A percentile compares a stretch with the other conserved stretches of the same genome.
phyloP scores from a whole-genome alignment of 139 green algal species.

The Tetradesmus obliquus region DNA sequence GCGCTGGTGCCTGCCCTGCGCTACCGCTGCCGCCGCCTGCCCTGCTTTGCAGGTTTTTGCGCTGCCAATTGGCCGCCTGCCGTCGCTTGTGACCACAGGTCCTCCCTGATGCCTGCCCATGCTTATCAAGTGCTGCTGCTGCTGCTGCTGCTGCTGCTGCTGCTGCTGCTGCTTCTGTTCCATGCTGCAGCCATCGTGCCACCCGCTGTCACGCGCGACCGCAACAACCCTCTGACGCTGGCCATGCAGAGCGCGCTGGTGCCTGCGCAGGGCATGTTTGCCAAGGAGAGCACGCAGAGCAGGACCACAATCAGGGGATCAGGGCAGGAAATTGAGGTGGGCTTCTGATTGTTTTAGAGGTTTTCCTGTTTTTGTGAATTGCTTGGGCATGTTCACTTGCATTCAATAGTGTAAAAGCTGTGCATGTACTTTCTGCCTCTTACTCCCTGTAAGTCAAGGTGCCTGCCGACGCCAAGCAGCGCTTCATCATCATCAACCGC shows the following conservation, averaged over 20 bases:
- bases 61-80: background rate
- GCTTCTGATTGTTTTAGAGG: background rate
- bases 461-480: slow-evolving; percentile 66
- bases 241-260: slow-evolving; percentile 35
- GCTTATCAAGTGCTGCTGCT: background rate
- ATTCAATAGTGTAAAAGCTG: background rate
- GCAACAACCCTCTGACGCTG: slow-evolving; percentile 31
- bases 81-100: background rate
- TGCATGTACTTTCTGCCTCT: too few relatives aligned
- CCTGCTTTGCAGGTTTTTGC: too few relatives aligned
- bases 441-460: slow-evolving; percentile 8
- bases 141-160: background rate
- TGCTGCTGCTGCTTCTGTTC: background rate
- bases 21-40: too few relatives aligned
- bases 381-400: background rate
- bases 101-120: background rate
- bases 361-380: background rate
- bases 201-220: slow-evolving; percentile 35
- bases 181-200: slow-evolving; percentile 27
- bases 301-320: slow-evolving; percentile 45
- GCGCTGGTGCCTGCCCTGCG: slow-evolving; percentile 35
- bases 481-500: slow-evolving; percentile 89
- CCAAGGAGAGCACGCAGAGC: slow-evolving; percentile 48
- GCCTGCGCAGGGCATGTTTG: slow-evolving; percentile 43
- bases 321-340: slow-evolving; percentile 58